Conservation (phyloP, 805 yeast genomes). For the Wickerhamia fluorescens region DNA sequence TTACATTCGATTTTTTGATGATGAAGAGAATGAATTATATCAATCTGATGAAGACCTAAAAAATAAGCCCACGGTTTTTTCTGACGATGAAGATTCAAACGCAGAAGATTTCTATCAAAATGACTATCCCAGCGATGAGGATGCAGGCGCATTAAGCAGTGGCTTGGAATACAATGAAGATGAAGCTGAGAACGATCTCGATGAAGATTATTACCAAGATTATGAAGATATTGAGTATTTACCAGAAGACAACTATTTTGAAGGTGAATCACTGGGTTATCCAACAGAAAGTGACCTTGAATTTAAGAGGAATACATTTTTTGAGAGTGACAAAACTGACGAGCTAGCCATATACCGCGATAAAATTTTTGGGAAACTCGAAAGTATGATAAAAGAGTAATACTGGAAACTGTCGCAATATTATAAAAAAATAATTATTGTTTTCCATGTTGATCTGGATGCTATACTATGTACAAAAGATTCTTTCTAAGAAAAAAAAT, state of each 20-base stretch:
- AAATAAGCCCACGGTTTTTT: slow-evolving; percentile 15
- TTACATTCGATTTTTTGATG: slow-evolving; percentile 49
- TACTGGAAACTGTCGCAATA: no score
- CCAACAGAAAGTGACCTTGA: no score
- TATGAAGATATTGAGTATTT: slow-evolving; percentile 3
- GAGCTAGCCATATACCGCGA: slow-evolving; percentile 60
- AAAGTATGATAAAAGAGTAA: no score
- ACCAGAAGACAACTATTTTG: slow-evolving; percentile 6
- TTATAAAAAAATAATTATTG: no score
- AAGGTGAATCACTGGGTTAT: no score
- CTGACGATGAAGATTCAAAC: slow-evolving; percentile 80
- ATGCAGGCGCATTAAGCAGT: slow-evolving; percentile 34
- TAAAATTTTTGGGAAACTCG: slow-evolving; percentile 49
- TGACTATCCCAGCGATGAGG: slow-evolving; percentile 94
- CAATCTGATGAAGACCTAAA: slow-evolving; percentile 34
- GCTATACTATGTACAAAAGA: no score
- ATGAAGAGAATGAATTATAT: slow-evolving; percentile 37
- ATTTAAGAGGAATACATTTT: slow-evolving; percentile 45
- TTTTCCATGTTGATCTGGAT: no score
- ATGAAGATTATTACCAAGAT: slow-evolving; percentile 15
- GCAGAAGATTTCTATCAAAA: slow-evolving; percentile 90
- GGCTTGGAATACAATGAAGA: slow-evolving; percentile 17
- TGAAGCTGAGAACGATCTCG: slow-evolving; percentile 28
- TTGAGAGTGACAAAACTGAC: slow-evolving; percentile 49
- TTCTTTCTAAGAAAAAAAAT: slow-evolving; percentile 26